A percentile compares a stretch with the other conserved stretches of the same genome.
phyloP scores from a whole-genome alignment of 257 asterid species.

The Thymus mandschuricus region DNA sequence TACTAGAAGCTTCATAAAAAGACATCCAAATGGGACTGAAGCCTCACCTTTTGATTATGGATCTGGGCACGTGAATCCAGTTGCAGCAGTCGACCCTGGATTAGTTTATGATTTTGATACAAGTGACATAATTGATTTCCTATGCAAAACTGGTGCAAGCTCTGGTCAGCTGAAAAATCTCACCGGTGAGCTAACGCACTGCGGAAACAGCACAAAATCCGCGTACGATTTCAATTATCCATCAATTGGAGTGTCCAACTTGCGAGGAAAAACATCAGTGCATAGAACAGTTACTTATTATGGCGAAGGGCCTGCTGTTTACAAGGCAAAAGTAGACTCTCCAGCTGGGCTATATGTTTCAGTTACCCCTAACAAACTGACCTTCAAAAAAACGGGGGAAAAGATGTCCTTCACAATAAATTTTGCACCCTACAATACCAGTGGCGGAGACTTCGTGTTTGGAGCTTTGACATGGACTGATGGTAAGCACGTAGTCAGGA shows the following conservation, averaged over 20 bases:
- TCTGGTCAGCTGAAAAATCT: slow-evolving; percentile 59
- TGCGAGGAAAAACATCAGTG: slow-evolving; percentile 50
- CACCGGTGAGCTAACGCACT: slow-evolving; percentile 36
- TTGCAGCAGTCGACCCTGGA: slow-evolving; percentile 62
- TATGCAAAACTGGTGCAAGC: slow-evolving; percentile 61
- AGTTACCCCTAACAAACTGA: slow-evolving; percentile 45
- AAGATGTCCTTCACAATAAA: slow-evolving; percentile 41
- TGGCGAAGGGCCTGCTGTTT: slow-evolving; percentile 52
- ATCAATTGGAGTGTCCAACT: slow-evolving; percentile 57
- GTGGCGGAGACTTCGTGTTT: slow-evolving; percentile 49
- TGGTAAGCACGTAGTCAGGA: slow-evolving; percentile 54
- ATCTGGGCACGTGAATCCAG: slow-evolving; percentile 61
- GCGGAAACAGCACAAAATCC: slow-evolving; percentile 39
- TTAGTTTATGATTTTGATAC: slow-evolving; percentile 53
- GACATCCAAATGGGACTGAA: slow-evolving; percentile 46
- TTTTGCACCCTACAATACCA: slow-evolving; percentile 40
- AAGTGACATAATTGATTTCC: slow-evolving; percentile 46
- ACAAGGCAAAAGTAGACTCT: slow-evolving; percentile 40
- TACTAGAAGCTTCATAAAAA: slow-evolving; percentile 42
- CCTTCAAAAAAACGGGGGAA: slow-evolving; percentile 41
- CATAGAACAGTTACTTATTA: slow-evolving; percentile 56
- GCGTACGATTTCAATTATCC: slow-evolving; percentile 64
- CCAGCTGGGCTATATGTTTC: slow-evolving; percentile 53
- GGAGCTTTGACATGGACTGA: slow-evolving; percentile 58
- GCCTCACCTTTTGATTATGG: slow-evolving; percentile 63